Evolutionary conservation across 345 rosid species (phyloP), one percentile per base, ranked within the genome.

Genomic region (Linum usitatissimum): DNA sequence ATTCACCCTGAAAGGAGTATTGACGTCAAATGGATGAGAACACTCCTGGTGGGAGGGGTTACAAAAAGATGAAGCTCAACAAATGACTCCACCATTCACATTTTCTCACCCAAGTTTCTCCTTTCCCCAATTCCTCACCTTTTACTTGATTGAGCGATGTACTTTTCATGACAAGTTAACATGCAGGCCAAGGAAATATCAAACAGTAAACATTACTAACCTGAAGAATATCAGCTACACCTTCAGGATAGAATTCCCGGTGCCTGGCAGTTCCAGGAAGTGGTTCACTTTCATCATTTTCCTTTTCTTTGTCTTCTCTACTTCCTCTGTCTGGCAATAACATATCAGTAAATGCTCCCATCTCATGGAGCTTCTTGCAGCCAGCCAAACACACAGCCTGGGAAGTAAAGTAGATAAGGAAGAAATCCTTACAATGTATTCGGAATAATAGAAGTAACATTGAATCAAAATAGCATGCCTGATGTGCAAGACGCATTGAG

Each of bases 231-330:
- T 80, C 79, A 55, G 99, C 97, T 57, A 93, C 96, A 62, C 99
- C 99, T 83, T 93, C 99, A 4, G 99, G 99, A 77, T 93, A 93
- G 79, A 93, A 93, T 78, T 93, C 99, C 70, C 99, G 81, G 68
- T 93, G 99, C 68, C 97, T 85, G 69, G 96, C 96, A 75, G 99
- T 93, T 69, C 97, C 99, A 62, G 99, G 99, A 78, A 93, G 88
- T 63, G 99, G 94, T 61, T 90, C 96, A 31, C 91, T 90, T 66
- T 90, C 99, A 53, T 93, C 96, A 70, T 79, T 87, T 67, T 83
- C 84, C 75, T 81, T 86, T 62, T 93, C 95, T 57, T 66, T 80
- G 51, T 86, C 91, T 76, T 87, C 94, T 66, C 84, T 91, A 72
- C 97, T 93, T 74, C 99, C 99, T 74, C 84, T 93, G 79, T 93